Conservation (phyloP, 2,329 filamentous ascomycete species). For the Parascedosporium putredinis region DNA sequence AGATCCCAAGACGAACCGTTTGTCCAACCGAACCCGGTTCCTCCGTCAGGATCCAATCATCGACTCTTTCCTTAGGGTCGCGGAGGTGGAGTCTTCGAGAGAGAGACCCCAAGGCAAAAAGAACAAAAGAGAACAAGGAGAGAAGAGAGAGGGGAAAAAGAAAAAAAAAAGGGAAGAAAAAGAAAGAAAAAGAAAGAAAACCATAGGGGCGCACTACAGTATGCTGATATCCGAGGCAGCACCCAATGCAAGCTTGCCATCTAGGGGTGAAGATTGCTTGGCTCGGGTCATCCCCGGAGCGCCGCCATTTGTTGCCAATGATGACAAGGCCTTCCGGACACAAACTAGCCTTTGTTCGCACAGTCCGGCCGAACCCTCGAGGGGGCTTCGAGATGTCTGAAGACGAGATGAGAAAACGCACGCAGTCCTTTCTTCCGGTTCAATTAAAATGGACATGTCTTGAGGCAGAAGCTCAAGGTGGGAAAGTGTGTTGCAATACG, state of each 20-base stretch:
- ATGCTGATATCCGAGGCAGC: neutral
- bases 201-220: neutral
- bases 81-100: too few relatives aligned
- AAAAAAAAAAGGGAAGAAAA: neutral
- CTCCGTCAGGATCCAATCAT: too few relatives aligned
- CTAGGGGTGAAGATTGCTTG: neutral
- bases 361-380: too few relatives aligned
- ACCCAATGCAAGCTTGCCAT: constrained; percentile 1
- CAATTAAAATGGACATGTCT: neutral
- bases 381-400: too few relatives aligned
- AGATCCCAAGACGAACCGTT: too few relatives aligned
- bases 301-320: too few relatives aligned
- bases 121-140: neutral
- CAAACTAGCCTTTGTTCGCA: too few relatives aligned
- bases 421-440: neutral
- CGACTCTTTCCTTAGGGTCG: too few relatives aligned
- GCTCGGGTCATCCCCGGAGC: too few relatives aligned
- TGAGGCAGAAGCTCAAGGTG: neutral
- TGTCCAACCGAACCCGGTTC: too few relatives aligned
- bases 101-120: too few relatives aligned
- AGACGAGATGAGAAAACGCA: neutral
- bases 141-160: neutral
- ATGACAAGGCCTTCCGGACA: too few relatives aligned
- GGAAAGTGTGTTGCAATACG: neutral
- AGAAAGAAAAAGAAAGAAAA: neutral